A percentile compares a stretch with the other conserved stretches of the same genome.
These are phyloP conservation scores for Xylaria palmicola DNA, from an alignment of 495 filamentous ascomycete genomes.

Conservation along the genomic window DNA sequence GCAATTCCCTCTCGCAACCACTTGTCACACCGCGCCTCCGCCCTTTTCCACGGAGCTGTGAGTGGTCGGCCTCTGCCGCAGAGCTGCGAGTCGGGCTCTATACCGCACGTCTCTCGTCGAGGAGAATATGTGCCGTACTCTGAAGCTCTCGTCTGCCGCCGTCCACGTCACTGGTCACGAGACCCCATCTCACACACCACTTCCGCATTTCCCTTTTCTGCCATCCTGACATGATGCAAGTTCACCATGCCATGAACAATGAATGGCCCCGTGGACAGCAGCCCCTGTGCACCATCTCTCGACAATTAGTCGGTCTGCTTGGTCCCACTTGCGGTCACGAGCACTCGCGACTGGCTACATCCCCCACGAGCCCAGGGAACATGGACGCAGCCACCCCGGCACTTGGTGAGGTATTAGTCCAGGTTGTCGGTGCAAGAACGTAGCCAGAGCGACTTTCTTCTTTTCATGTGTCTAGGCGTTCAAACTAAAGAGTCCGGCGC, in stretches of 20 bases:
- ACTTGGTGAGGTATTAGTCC: background rate
- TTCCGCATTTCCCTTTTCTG: slow-evolving; percentile 1
- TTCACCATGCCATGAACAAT: background rate
- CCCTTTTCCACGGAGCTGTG: background rate
- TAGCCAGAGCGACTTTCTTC: background rate
- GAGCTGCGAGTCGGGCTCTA: background rate
- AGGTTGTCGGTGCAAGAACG: background rate
- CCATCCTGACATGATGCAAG: slow-evolving; percentile 1
- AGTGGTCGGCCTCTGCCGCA: background rate
- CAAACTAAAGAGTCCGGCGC: background rate
- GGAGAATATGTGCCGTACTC: background rate
- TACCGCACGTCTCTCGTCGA: background rate
- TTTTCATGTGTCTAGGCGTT: background rate
- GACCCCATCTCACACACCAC: slow-evolving; percentile 7
- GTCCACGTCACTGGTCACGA: background rate
- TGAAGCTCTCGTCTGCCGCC: background rate
- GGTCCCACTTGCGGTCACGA: slow-evolving; percentile 15
- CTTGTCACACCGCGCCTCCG: background rate
- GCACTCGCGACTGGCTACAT: slow-evolving; percentile 5
- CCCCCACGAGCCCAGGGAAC: slow-evolving; percentile 3
- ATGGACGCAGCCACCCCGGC: background rate
- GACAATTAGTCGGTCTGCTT: background rate
- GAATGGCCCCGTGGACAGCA: background rate
- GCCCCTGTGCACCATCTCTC: background rate
- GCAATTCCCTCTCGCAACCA: background rate